Evolutionary conservation across 208 protist genomes (phyloP).

Genomic region (Crithidia expoeki): DNA sequence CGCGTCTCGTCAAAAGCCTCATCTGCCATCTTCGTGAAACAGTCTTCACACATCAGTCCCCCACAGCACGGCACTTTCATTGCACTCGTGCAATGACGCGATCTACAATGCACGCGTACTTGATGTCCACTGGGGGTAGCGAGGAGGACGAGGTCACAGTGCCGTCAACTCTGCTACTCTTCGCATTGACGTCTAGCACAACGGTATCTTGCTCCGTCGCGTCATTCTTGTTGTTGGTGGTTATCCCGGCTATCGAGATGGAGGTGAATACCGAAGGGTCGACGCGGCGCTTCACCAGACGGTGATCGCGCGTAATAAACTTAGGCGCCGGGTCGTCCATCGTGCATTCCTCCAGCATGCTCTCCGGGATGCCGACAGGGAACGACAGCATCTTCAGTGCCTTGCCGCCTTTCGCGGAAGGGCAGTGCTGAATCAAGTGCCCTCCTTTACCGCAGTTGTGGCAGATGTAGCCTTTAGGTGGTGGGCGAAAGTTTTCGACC

Average conservation of each 20-base stretch:
- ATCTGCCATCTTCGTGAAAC: slow-evolving; percentile 67
- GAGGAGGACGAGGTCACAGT: not conserved
- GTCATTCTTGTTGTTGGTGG: not conserved
- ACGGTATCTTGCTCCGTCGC: not conserved
- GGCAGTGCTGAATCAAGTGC: slow-evolving; percentile 88
- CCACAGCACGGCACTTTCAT: slow-evolving; percentile 79
- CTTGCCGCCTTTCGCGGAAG: slow-evolving; percentile 56
- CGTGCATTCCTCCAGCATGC: slow-evolving; percentile 84
- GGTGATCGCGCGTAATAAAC: slow-evolving; percentile 85
- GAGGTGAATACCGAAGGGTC: slow-evolving; percentile 63
- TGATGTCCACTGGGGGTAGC: not conserved
- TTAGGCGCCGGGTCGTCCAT: slow-evolving; percentile 89
- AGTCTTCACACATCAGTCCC: slow-evolving; percentile 57
- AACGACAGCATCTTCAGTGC: slow-evolving; percentile 65
- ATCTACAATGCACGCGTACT: slow-evolving; percentile 53
- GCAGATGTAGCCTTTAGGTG: slow-evolving; percentile 83
- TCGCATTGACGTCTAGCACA: not conserved
- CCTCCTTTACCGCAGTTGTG: slow-evolving; percentile 90
- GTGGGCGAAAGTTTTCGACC: slow-evolving; percentile 67
- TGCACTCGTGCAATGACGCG: slow-evolving; percentile 51
- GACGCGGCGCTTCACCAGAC: slow-evolving; percentile 76
- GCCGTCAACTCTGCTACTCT: not conserved
- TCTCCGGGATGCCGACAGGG: slow-evolving; percentile 88
- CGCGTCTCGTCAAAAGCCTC: slow-evolving; percentile 45
- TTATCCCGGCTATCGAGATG: slow-evolving; percentile 29